Percentiles rank a stretch among this genome's conserved stretches.
phyloP scores from a whole-genome alignment of 352 stramenopile species.

The Phytophthora brassicae region DNA sequence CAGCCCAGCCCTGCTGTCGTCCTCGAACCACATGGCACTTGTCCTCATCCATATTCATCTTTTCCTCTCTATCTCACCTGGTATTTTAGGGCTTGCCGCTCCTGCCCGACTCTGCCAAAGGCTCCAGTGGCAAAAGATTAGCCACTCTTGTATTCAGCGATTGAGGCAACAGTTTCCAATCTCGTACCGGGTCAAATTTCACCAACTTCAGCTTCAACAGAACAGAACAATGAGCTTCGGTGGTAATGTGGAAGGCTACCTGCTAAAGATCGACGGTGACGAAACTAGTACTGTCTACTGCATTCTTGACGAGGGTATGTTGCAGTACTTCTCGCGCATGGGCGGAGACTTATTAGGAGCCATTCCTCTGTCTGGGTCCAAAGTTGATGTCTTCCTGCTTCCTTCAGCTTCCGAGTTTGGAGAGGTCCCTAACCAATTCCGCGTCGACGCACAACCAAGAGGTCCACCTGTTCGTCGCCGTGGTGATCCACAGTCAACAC shows the following conservation, averaged over 20 bases:
- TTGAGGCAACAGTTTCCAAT: background rate
- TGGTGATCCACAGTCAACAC: slow-evolving; percentile 16
- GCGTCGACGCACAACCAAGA: slow-evolving; percentile 50
- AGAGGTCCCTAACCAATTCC: slow-evolving; percentile 60
- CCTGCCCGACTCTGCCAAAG: slow-evolving; percentile 13
- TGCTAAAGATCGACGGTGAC: slow-evolving; percentile 69
- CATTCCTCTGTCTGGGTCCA: slow-evolving; percentile 69
- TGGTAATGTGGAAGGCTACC: slow-evolving; percentile 82
- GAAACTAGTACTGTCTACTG: slow-evolving; percentile 74
- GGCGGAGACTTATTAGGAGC: slow-evolving; percentile 63
- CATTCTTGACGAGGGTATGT: slow-evolving; percentile 80
- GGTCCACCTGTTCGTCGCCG: slow-evolving; percentile 20
- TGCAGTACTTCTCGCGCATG: slow-evolving; percentile 81
- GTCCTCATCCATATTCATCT: slow-evolving; percentile 17
- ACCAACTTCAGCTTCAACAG: slow-evolving; percentile 4
- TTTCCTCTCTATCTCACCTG: slow-evolving; percentile 12
- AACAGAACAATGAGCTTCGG: slow-evolving; percentile 39
- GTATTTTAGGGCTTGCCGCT: slow-evolving; percentile 12
- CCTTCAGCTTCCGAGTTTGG: slow-evolving; percentile 39
- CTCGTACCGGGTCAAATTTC: background rate
- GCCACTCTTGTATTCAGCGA: slow-evolving; percentile 21
- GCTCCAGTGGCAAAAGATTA: background rate
- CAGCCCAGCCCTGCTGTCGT: slow-evolving; percentile 21
- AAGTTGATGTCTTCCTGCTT: slow-evolving; percentile 74
- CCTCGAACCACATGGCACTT: slow-evolving; percentile 31